Evolutionary conservation across 1,284 basidiomycete genomes (phyloP), one percentile per base, ranked within the genome.

Genomic region (Mycosarcoma maydis): DNA sequence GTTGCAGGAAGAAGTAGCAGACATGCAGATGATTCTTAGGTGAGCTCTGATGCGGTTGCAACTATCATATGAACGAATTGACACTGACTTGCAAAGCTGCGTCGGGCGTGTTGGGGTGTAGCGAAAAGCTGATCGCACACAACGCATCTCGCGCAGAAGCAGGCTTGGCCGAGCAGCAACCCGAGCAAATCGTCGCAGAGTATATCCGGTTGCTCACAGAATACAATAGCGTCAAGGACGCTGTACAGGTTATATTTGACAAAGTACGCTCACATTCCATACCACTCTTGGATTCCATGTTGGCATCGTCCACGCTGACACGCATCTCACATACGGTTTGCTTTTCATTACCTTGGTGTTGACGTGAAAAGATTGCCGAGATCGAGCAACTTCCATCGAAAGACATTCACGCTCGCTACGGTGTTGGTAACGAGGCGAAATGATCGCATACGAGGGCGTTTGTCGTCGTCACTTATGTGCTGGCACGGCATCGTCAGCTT

Each of bases 221-320:
- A 19, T 72, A 72, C 43, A 72, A 72, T 27, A 44, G 38, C 9
- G 68, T 72, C 36, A 72, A 58, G n/a, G 64, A 72, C 29, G 39
- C 50, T 24, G 50, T 56, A 22, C 57, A 61, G 43, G 24, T 58
- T 23, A 32, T 66, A 0, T 66, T 66, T 24, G 68, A 66, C 36
- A 66, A 61, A 54, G 67, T 70, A 30, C 43, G 56, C 37, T 4
- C 29, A 27, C 14, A 11, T 11, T 16, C n/a, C 33, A 16, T 34
- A 16, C 2, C 29, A 14, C 29, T 19, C 17, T 20, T 38, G 36
- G 1, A 3, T 34, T 34, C 32, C 6, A 34, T 34, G 13, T 29
- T n/a, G n/a, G n/a, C n/a, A n/a, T n/a, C n/a, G n/a, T n/a, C n/a
- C n/a, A n/a, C 2, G 29, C 29, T 22, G 34, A 40, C 19, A 26